phyloP scores from a whole-genome alignment of 2,329 filamentous ascomycete species.

The Rutstroemia sydowiana region DNA sequence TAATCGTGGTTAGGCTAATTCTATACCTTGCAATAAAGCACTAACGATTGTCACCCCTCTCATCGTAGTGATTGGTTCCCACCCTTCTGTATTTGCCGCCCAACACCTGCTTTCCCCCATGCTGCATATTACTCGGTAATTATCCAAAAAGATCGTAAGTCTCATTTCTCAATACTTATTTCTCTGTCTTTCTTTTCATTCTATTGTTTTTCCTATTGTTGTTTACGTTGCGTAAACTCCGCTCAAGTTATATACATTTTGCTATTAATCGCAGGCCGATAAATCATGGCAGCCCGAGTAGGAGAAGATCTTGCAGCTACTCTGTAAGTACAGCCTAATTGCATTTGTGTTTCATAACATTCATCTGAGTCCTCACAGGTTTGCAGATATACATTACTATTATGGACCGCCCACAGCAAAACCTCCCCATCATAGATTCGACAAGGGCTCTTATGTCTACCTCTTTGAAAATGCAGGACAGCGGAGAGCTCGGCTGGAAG shows the following conservation, averaged over 20 bases:
- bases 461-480: constrained; percentile 67
- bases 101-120: constrained; percentile 2
- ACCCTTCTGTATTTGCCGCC: constrained; percentile 10
- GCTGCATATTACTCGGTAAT: constrained; percentile 1
- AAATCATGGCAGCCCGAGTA: constrained; percentile 39
- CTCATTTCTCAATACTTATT: neutral
- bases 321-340: constrained; percentile 37
- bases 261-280: constrained; percentile 11
- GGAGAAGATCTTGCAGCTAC: constrained; percentile 46
- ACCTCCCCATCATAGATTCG: constrained; percentile 73
- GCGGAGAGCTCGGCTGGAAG: constrained; percentile 62
- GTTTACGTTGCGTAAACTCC: neutral
- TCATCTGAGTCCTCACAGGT: constrained; percentile 41
- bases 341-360: constrained; percentile 13
- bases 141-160: neutral
- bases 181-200: neutral
- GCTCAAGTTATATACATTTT: neutral
- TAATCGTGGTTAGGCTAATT: constrained; percentile 2
- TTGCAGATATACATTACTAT: constrained; percentile 73
- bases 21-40: constrained; percentile 3
- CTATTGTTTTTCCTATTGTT: neutral
- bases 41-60: neutral
- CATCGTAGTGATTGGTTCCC: neutral
- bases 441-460: constrained; percentile 74
- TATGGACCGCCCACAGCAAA: constrained; percentile 59